Conservation (phyloP, 2,329 filamentous ascomycete species). For the Talaromyces sp. region DNA sequence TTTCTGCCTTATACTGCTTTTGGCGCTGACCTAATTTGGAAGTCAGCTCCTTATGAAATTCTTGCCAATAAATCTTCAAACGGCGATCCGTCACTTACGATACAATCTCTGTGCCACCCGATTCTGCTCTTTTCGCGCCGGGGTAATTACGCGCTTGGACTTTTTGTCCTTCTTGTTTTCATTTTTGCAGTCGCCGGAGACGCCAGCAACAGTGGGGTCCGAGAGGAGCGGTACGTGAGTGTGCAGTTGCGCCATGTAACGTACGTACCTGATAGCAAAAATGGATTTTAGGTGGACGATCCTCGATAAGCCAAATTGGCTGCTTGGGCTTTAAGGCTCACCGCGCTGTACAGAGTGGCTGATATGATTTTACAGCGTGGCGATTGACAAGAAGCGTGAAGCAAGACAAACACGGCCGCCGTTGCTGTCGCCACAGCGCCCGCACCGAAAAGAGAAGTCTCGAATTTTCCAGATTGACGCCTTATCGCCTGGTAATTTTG, state of each 20-base stretch:
- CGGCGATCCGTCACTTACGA: slow-evolving; percentile 1
- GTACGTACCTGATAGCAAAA: not conserved
- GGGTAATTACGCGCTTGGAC: slow-evolving; percentile 8
- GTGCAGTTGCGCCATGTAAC: not conserved
- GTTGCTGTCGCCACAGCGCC: not conserved
- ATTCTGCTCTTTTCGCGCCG: slow-evolving; percentile 13
- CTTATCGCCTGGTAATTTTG: not conserved
- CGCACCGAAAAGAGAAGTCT: not conserved
- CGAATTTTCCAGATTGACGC: not conserved
- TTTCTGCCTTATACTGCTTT: not conserved
- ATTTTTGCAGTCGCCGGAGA: not conserved
- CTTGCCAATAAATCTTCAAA: not conserved
- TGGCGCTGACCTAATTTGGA: not conserved
- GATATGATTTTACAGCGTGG: not conserved
- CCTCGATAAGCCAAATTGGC: not conserved
- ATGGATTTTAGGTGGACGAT: not conserved
- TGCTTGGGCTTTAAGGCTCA: not conserved
- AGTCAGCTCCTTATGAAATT: not conserved
- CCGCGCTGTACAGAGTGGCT: not conserved
- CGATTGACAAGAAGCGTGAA: not conserved
- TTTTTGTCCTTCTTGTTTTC: not conserved
- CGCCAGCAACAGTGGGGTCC: not conserved
- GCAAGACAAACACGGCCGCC: not conserved
- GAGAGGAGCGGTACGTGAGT: not conserved
- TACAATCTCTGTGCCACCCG: slow-evolving; percentile 11